Base-by-base conservation (phyloP, 108 stramenopile species). In the Aurantiochytrium sp. region DNA sequence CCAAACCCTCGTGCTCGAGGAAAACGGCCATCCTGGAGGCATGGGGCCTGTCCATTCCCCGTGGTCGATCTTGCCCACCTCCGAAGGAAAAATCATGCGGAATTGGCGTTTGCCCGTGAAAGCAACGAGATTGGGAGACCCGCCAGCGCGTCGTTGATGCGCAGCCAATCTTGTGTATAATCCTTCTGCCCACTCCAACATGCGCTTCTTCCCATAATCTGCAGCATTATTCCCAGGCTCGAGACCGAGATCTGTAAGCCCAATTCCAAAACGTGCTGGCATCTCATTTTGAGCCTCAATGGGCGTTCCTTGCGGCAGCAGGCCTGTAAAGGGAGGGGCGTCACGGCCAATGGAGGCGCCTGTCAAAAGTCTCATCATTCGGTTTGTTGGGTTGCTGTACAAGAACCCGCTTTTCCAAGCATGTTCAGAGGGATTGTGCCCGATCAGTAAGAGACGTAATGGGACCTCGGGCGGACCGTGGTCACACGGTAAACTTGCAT, bases 41-140 rank as follows among this genome's bases (percentile, higher is more conserved):
- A 83, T 83, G 12, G 12, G 1, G 1, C 19, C 25, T 12, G n/a
- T 83, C 51, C 51, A 53, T 23, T 83, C 49, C 16, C 76, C 76
- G 51, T 83, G 76, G 25, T 8, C 6, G 6, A 83, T 53, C 49
- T 53, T 53, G n/a, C 51, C 51, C 49, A 53, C 49, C 6, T 47
- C 49, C 4, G n/a, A n/a, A 18, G 76, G 76, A 35, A 83, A 83
- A 47, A 83, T 83, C 76, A 83, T 83, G 45, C 49, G 45, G 51
- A 83, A 83, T 35, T 83, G 76, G 23, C 76, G 45, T 35, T 83
- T 83, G 4, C 76, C 76, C 10, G 76, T 83, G 76, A 83, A 83
- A 23, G 76, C 76, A 12, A 83, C 76, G 28, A 83, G 76, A 6
- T 8, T 18, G 8, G 76, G 76, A 12, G 76, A 12, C 2, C 19